Percentiles rank a stretch among this genome's conserved stretches.
Conservation (phyloP, 331 rosid genomes). For the Acacia pycnantha region DNA sequence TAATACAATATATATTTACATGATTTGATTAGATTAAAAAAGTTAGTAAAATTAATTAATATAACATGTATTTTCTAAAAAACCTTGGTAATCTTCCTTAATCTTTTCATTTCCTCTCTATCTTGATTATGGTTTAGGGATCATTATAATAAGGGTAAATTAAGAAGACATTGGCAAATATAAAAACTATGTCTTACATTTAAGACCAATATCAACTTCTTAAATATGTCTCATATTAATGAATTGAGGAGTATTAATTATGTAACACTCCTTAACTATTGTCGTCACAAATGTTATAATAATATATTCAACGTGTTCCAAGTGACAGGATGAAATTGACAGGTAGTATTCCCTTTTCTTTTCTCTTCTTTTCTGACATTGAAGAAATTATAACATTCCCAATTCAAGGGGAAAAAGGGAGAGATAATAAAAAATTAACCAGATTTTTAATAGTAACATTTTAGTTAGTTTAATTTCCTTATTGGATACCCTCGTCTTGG, state of each 20-base stretch:
- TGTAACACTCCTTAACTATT: conserved; percentile 3
- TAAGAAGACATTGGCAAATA: no score
- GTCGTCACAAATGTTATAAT: not conserved
- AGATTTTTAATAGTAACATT: not conserved
- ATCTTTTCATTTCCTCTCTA: no score
- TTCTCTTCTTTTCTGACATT: not conserved
- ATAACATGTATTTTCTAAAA: no score
- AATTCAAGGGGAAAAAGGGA: no score
- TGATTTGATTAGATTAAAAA: no score
- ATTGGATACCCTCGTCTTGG: conserved; percentile 27
- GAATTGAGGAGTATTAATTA: not conserved
- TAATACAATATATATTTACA: no score
- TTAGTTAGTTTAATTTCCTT: not conserved
- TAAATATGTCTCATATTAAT: no score
- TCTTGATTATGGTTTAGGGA: no score
- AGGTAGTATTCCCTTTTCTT: not conserved
- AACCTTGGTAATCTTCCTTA: accelerated
- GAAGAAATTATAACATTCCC: not conserved
- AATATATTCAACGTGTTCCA: not conserved
- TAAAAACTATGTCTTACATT: no score
- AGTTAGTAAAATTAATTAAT: no score
- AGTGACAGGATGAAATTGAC: not conserved
- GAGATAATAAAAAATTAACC: not conserved
- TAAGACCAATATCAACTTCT: no score
- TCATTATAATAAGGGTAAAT: no score